These are phyloP conservation scores for Daedaleopsis sinensis DNA, from an alignment of 768 basidiomycete species.

Conservation along the genomic window DNA sequence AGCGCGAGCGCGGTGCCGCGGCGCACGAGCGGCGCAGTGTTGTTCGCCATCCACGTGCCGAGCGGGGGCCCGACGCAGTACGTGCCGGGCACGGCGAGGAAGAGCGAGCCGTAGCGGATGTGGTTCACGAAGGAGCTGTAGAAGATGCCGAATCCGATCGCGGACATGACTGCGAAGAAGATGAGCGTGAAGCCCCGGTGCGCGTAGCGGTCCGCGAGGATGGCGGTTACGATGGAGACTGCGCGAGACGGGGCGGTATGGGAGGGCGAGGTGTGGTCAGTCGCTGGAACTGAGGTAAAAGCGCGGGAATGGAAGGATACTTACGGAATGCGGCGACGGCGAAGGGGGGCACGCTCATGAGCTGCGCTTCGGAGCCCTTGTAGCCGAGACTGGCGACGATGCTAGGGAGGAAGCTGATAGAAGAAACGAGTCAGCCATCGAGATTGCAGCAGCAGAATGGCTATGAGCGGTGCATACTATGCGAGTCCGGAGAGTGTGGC, in stretches of 20 bases:
- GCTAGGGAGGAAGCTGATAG: background rate
- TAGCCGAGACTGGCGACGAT: conserved; percentile 29
- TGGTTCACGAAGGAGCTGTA: conserved; percentile 36
- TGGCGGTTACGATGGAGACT: conserved; percentile 45
- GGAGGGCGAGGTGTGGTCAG: background rate
- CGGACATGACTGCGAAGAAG: conserved; percentile 43
- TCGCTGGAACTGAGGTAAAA: background rate
- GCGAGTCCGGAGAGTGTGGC: conserved; percentile 34
- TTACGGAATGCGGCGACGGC: conserved; percentile 30
- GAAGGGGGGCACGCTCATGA: conserved; percentile 38
- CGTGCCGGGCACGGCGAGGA: conserved; percentile 55
- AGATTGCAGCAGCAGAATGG: too few species aligned
- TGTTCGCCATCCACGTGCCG: conserved; percentile 64
- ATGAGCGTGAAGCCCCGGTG: conserved; percentile 53
- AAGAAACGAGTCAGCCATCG: too few species aligned
- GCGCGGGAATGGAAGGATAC: background rate
- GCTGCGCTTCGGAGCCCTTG: conserved; percentile 28
- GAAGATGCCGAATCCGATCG: conserved; percentile 47
- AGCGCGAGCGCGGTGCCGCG: conserved; percentile 65
- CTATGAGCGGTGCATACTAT: conserved; percentile 22
- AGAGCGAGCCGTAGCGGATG: conserved; percentile 57
- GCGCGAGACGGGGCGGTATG: background rate
- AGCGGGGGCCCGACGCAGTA: conserved; percentile 56
- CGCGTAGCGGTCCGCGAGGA: conserved; percentile 54
- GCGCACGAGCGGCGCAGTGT: conserved; percentile 55